These are phyloP conservation scores for Neophaeococcomyces aloes DNA, from an alignment of 2,329 filamentous ascomycete species.

Conservation along the genomic window DNA sequence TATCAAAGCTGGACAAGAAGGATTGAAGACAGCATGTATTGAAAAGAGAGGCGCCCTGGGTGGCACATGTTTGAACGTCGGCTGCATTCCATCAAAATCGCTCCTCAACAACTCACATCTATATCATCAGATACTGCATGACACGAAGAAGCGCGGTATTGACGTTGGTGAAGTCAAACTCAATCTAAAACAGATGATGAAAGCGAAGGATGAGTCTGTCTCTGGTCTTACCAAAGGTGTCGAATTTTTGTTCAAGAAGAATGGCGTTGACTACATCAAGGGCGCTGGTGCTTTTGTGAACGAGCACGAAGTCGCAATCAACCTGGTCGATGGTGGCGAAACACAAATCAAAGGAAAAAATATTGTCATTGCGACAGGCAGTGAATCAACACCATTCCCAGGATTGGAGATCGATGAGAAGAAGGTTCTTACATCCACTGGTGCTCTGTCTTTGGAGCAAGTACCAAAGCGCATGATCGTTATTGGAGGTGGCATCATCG, in stretches of 20 bases:
- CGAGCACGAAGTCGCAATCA: slow-evolving; percentile 85
- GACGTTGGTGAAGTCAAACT: slow-evolving; percentile 95
- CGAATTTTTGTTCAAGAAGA: slow-evolving; percentile 98
- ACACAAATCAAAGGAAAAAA: slow-evolving; percentile 83
- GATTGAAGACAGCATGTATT: slow-evolving; percentile 94
- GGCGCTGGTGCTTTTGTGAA: slow-evolving; percentile 77
- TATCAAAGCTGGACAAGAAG: slow-evolving; percentile 97
- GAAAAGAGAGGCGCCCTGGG: slow-evolving; percentile 94
- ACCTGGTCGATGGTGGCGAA: slow-evolving; percentile 84
- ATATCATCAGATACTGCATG: slow-evolving; percentile 93
- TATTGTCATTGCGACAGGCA: slow-evolving; percentile 93
- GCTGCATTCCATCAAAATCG: slow-evolving; percentile 98
- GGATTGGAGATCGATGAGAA: slow-evolving; percentile 94
- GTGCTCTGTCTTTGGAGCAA: slow-evolving; percentile 77
- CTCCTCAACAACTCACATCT: slow-evolving; percentile 99
- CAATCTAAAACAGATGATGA: slow-evolving; percentile 93
- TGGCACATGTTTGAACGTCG: slow-evolving; percentile 96
- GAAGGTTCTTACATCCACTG: slow-evolving; percentile 92
- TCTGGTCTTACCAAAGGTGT: slow-evolving; percentile 86
- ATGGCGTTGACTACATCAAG: slow-evolving; percentile 96
- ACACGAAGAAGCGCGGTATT: slow-evolving; percentile 94
- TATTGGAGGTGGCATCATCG: slow-evolving; percentile 97
- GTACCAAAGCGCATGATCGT: slow-evolving; percentile 95
- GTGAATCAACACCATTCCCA: slow-evolving; percentile 91
- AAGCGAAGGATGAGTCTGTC: slow-evolving; percentile 92